phyloP scores from a whole-genome alignment of 305 asterid species.

The Fraxinus sp. region DNA sequence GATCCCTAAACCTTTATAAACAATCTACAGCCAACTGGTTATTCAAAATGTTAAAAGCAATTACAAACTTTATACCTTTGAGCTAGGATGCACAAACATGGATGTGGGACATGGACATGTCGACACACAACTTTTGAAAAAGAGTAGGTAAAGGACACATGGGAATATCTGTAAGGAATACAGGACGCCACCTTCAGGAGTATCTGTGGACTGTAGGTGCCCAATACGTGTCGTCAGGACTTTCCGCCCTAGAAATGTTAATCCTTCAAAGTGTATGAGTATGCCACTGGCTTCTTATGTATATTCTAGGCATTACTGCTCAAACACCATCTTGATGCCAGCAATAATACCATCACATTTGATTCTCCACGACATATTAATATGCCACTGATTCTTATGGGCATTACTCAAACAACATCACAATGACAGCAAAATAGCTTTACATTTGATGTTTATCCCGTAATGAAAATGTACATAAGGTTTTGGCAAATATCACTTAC shows the following conservation, averaged over 20 bases:
- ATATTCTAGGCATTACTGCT: not conserved
- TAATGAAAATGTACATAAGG: not conserved
- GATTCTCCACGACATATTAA: not conserved
- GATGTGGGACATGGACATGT: not conserved
- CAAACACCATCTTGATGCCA: not conserved
- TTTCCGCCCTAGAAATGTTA: not conserved
- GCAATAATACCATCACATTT: not conserved
- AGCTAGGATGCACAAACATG: not conserved
- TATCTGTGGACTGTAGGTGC: not conserved
- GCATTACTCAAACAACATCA: conserved; percentile 2
- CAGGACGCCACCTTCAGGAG: not conserved
- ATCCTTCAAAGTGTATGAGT: not conserved
- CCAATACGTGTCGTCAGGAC: not conserved
- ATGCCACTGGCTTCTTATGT: not conserved
- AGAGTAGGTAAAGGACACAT: not conserved
- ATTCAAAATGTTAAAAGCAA: not conserved
- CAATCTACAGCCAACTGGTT: not conserved
- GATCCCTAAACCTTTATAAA: not conserved
- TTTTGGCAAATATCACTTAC: not conserved
- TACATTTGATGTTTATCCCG: not conserved
- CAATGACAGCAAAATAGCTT: not conserved
- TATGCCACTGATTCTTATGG: not conserved
- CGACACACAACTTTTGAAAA: not conserved
- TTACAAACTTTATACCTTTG: not conserved
- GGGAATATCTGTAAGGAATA: not conserved